Percentiles rank a stretch among this genome's conserved stretches.
Conservation (phyloP, 2,329 filamentous ascomycete species). For the Xylaria sp. region DNA sequence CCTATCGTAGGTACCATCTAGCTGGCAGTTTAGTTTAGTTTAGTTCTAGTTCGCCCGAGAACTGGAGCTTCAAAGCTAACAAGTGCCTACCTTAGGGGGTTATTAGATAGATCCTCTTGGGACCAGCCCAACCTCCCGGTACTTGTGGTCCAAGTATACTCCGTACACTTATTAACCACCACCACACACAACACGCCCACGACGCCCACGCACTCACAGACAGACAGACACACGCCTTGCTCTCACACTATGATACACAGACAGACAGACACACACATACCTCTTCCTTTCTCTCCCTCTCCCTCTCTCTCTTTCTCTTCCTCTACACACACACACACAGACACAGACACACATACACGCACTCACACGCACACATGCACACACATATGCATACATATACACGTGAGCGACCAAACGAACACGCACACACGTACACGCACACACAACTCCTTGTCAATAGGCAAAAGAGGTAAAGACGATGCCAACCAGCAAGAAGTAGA, state of each 20-base stretch:
- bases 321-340: not conserved
- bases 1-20: not conserved
- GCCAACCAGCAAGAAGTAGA: not conserved
- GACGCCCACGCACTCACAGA: not conserved
- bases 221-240: not conserved
- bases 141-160: not conserved
- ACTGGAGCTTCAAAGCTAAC: conserved; percentile 16
- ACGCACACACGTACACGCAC: not conserved
- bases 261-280: not conserved
- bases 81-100: not conserved
- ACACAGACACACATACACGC: not conserved
- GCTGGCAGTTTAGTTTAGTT: conserved; percentile 4
- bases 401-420: not conserved
- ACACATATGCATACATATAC: not conserved
- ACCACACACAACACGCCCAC: not conserved
- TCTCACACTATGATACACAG: not conserved
- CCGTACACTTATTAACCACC: not conserved
- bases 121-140: conserved; percentile 1
- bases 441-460: not conserved
- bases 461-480: not conserved
- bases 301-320: not conserved
- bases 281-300: too few relatives aligned
- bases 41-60: conserved; percentile 6
- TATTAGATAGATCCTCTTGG: conserved; percentile 14
- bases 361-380: not conserved